Evolutionary conservation across 345 rosid species (phyloP).

Genomic region (Cardamine chenopodiifolia): DNA sequence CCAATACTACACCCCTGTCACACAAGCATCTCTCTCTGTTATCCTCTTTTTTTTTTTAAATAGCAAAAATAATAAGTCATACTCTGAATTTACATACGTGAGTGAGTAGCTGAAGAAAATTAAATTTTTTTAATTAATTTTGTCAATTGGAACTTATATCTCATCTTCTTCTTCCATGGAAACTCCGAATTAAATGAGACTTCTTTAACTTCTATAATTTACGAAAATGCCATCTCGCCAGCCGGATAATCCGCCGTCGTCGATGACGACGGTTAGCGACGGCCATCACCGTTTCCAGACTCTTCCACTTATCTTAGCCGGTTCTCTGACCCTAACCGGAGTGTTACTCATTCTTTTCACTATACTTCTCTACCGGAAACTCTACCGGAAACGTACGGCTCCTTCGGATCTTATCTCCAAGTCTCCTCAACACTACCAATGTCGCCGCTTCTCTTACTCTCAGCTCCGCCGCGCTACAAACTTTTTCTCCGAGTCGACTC

Average conservation of each 20-base stretch:
- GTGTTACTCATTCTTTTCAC: constrained; percentile 48
- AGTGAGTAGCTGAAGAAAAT: constrained; percentile 18
- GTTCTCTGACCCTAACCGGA: constrained; percentile 43
- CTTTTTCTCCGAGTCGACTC: constrained; percentile 71
- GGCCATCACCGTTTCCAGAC: constrained; percentile 33
- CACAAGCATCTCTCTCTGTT: constrained; percentile 21
- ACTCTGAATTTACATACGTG: constrained; percentile 8
- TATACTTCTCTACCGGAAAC: constrained; percentile 65
- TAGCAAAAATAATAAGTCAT: neutral
- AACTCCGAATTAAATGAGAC: constrained; percentile 23
- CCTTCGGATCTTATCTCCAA: constrained; percentile 61
- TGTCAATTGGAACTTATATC: constrained; percentile 18
- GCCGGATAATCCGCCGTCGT: constrained; percentile 39
- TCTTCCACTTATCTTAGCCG: constrained; percentile 48
- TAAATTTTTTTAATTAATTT: neutral
- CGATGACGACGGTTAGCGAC: constrained; percentile 20
- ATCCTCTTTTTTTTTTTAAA: constrained; percentile 2
- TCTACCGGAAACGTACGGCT: constrained; percentile 73
- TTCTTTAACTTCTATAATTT: constrained; percentile 22
- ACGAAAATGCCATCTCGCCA: constrained; percentile 59
- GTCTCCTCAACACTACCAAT: constrained; percentile 58
- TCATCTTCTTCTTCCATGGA: constrained; percentile 34
- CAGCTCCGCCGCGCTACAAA: constrained; percentile 77
- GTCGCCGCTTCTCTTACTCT: constrained; percentile 77
- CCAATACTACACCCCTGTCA: constrained; percentile 20